Evolutionary conservation across 176 grass and related monocot genomes (phyloP), one percentile per base, ranked within the genome.

Genomic region (Carex littledalei): DNA sequence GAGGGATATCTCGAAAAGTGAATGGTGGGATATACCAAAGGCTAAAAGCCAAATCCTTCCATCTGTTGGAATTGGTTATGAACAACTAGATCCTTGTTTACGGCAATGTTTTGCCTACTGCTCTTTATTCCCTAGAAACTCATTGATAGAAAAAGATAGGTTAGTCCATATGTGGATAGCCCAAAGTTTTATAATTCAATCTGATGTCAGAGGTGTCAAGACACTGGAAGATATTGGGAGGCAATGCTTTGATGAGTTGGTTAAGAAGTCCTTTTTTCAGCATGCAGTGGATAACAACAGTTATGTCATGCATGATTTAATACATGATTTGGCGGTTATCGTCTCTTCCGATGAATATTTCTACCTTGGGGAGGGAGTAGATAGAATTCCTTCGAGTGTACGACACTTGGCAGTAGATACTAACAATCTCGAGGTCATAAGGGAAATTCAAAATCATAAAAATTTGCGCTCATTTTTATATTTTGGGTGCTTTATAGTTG

Each of bases 111-210:
- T 89, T 78, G 0, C 83, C 0, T 85, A 82, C 60, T 89, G 52
- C 57, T 78, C 87, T 1, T 41, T 92, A 16, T 92, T 92, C 50
- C 87, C 87, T 11, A 87, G 61, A 49, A 85, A 86, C 6, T 78
- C 75, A 72, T 14, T 84, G 5, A 87, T 89, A 35, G 21, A 47
- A 14, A 92, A 89, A 55, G 21, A 79, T 5, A 9, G 79, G 0
- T 82, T 92, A 55, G 63, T 89, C 0, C 75, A 89, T 1, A 92
- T 89, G 85, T 92, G 91, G 91, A 86, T 90, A 67, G 71, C 86
- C 35, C 91, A 92, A 49, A 84, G 84, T 84, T 92, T 86, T 31
- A 24, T 24, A 24, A 74, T 92, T 88, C 83, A 57, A 68, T 22
- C 22, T 15, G 54, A 53, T 62, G 55, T 78, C 64, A 64, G 24